Base-by-base conservation (phyloP, 169 alveolate species). In the Cryptosporidium canis region DNA sequence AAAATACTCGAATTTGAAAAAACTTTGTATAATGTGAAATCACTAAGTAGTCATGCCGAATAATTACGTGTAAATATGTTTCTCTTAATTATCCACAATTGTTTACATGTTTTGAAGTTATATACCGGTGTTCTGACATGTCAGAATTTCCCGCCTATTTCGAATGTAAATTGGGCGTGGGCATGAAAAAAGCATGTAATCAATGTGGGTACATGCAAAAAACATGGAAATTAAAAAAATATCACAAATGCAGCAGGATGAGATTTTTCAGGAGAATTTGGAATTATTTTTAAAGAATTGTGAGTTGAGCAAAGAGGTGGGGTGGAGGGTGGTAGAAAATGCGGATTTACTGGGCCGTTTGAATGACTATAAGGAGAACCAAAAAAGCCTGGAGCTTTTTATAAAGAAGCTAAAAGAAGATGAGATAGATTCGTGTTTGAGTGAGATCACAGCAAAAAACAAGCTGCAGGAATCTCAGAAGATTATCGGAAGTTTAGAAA, bases 141-240 rank as follows among this genome's bases (percentile, higher is more conserved):
- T n/a, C 24, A 11, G 24, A 0, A 1, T 29, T 61, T 61, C 68
- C 68, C 68, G 68, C 68, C 68, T 16, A 61, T 16, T 51, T 61
- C 41, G 68, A 29, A 43, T 45, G 83, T 68, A 47, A 47, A 47
- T 27, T 68, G 33, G 48, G 35, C 47, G 64, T 31, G n/a, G 31
- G 68, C 37, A 29, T 41, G 47, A 41, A 77, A 77, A 56, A 44
- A 77, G 72, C 87, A 77, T 77, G 87, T 66, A 58, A 58, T 18
- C 66, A 56, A 77, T 77, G 87, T 77, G 87, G 87, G 87, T 58
- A 77, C 87, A 77, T 77, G 87, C 87, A 77, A 77, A 77, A 77
- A 77, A 70, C 41, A 70, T 58, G 72, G 51, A 63, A 56, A 44
- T 39, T 21, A 27, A 58, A 43, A 77, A 58, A 35, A 63, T n/a